These are phyloP conservation scores for Trametes villosa DNA, from an alignment of 768 basidiomycete genomes.

Conservation along the genomic window DNA sequence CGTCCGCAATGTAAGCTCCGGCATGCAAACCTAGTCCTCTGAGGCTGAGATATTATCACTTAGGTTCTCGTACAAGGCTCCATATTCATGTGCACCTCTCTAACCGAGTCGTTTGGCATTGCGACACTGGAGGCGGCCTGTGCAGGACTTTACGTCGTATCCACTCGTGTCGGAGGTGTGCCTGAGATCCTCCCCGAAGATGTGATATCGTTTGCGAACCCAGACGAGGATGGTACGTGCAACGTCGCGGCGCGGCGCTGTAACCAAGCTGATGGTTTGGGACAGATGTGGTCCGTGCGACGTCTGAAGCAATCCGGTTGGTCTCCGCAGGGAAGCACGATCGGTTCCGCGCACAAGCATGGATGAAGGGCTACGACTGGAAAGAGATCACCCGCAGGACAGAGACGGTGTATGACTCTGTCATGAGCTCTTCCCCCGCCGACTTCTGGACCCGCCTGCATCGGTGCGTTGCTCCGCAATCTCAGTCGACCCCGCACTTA, in stretches of 20 bases:
- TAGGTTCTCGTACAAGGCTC: slow-evolving; percentile 86
- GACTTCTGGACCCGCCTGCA: slow-evolving; percentile 80
- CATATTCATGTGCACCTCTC: slow-evolving; percentile 93
- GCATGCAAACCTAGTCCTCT: background rate
- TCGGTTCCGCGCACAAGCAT: slow-evolving; percentile 73
- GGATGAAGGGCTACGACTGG: slow-evolving; percentile 86
- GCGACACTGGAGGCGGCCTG: slow-evolving; percentile 98
- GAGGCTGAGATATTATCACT: background rate
- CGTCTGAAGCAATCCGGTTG: slow-evolving; percentile 77
- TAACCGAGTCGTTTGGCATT: slow-evolving; percentile 97
- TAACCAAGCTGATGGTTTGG: background rate
- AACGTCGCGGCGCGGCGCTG: background rate
- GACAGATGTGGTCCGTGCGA: slow-evolving; percentile 82
- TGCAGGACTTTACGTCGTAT: slow-evolving; percentile 91
- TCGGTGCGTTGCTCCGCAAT: slow-evolving; percentile 50
- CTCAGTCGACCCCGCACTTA: background rate
- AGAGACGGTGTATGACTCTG: slow-evolving; percentile 78
- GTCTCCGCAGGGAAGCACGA: slow-evolving; percentile 73
- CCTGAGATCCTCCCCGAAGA: slow-evolving; percentile 93
- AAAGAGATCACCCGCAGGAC: slow-evolving; percentile 75
- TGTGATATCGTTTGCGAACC: slow-evolving; percentile 94
- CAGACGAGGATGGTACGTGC: slow-evolving; percentile 86
- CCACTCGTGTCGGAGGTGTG: slow-evolving; percentile 92
- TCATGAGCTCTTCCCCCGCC: slow-evolving; percentile 60
- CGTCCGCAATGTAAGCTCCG: slow-evolving; percentile 72